Conservation (phyloP, 768 basidiomycete genomes). For the Auricularia heimuer region DNA sequence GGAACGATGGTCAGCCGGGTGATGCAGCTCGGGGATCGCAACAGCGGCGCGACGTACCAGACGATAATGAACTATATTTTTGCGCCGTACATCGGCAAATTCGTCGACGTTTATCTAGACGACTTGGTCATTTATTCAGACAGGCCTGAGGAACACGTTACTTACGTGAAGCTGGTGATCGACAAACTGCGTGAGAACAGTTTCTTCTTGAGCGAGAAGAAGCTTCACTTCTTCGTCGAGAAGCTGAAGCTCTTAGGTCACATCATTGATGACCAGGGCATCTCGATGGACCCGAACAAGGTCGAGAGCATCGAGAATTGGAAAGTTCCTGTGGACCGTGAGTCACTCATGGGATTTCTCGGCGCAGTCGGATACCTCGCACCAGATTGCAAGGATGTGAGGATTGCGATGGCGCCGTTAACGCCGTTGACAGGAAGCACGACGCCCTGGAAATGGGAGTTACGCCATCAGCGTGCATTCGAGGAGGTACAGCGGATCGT, state of each 20-base stretch:
- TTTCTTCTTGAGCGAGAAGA: constrained; percentile 27
- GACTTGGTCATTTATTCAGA: constrained; percentile 27
- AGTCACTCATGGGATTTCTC: constrained; percentile 26
- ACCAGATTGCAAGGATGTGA: constrained; percentile 10
- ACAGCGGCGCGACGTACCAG: constrained; percentile 32
- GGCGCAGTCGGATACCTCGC: constrained; percentile 24
- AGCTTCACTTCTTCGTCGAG: constrained; percentile 23
- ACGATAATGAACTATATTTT: constrained; percentile 34
- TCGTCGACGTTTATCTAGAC: constrained; percentile 28
- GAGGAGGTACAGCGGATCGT: constrained; percentile 12
- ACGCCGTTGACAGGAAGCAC: constrained; percentile 10
- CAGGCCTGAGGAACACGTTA: constrained; percentile 19
- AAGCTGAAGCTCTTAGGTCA: constrained; percentile 27
- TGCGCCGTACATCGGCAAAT: constrained; percentile 18
- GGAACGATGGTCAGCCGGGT: constrained; percentile 36
- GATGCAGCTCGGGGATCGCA: constrained; percentile 26
- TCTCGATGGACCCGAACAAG: constrained; percentile 36
- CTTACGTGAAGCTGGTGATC: constrained; percentile 24
- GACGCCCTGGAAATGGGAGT: constrained; percentile 9
- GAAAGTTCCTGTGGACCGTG: constrained; percentile 22
- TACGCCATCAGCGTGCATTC: constrained; percentile 13
- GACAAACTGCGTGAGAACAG: constrained; percentile 23
- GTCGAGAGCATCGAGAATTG: constrained; percentile 26
- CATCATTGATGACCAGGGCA: constrained; percentile 28
- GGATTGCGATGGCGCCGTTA: constrained; percentile 10